phyloP scores from a whole-genome alignment of 1,139 yeast genomes.

The Debaryomyces sp. region DNA sequence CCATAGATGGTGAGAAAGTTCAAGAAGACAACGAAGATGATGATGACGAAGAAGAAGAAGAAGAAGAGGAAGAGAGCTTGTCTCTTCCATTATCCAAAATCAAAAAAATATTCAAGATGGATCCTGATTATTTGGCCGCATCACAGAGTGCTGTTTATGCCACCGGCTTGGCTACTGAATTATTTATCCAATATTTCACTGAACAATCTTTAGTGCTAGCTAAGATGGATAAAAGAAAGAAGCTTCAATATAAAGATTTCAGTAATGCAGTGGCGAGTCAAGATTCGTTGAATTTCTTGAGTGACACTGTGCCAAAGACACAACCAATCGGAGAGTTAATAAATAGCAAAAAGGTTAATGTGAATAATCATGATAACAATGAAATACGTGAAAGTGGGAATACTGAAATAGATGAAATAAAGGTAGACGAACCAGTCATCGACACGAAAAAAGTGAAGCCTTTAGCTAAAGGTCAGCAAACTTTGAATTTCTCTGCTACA shows the following conservation, averaged over 20 bases:
- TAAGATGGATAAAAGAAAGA: conserved; percentile 69
- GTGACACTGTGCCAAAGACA: conserved; percentile 69
- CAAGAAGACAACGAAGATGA: conserved; percentile 22
- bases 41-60: conserved; percentile 21
- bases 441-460: conserved; percentile 5
- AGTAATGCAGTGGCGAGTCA: conserved; percentile 68
- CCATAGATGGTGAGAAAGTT: conserved; percentile 10
- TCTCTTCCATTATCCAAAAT: conserved; percentile 77
- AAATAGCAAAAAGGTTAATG: conserved; percentile 46
- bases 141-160: conserved; percentile 82
- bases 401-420: conserved; percentile 13
- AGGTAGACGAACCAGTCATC: conserved; percentile 6
- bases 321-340: conserved; percentile 56
- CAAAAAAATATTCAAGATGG: conserved; percentile 81
- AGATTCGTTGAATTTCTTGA: conserved; percentile 69
- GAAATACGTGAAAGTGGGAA: neutral
- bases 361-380: conserved; percentile 12
- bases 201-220: conserved; percentile 79
- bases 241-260: conserved; percentile 72
- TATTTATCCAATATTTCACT: conserved; percentile 76
- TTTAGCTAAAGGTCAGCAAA: conserved; percentile 44
- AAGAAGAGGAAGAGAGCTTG: conserved; percentile 25
- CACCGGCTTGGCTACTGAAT: conserved; percentile 84
- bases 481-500: conserved; percentile 27
- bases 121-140: conserved; percentile 77